Conservation (phyloP, 1,139 yeast species). For the Yamadazyma sp. region DNA sequence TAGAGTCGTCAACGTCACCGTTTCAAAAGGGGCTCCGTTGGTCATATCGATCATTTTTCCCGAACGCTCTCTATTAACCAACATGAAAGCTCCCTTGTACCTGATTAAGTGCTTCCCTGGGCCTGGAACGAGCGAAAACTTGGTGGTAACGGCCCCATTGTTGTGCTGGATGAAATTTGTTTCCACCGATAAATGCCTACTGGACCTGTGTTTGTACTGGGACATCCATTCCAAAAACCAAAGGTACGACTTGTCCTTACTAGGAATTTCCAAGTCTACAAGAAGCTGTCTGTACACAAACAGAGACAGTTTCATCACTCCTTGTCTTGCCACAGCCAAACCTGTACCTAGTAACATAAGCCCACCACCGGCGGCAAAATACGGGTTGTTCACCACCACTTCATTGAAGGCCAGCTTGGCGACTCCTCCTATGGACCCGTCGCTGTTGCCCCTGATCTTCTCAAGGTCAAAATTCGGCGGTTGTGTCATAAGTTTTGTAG, state of each 20-base stretch:
- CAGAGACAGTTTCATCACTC: constrained; percentile 60
- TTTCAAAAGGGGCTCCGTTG: constrained; percentile 92
- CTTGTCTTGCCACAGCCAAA: constrained; percentile 75
- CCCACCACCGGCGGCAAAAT: constrained; percentile 97
- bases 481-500: too few species aligned
- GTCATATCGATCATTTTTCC: constrained; percentile 88
- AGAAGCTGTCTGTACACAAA: constrained; percentile 79
- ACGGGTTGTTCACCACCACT: constrained; percentile 74
- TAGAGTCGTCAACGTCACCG: constrained; percentile 86
- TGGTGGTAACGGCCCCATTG: constrained; percentile 87
- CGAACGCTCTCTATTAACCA: constrained; percentile 86
- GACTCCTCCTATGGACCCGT: constrained; percentile 39
- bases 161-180: constrained; percentile 88
- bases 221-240: constrained; percentile 99
- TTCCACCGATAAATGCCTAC: constrained; percentile 88
- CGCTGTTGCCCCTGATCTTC: constrained; percentile 36
- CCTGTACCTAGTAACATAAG: constrained; percentile 90
- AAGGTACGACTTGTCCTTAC: constrained; percentile 87
- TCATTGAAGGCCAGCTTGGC: constrained; percentile 45
- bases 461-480: constrained; percentile 30
- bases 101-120: constrained; percentile 90
- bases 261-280: constrained; percentile 90
- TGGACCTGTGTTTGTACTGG: constrained; percentile 64
- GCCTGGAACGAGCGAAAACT: constrained; percentile 93
- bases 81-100: constrained; percentile 85